Base-by-base conservation (phyloP, 2,329 filamentous ascomycete genomes). In the Fusarium anguioides region DNA sequence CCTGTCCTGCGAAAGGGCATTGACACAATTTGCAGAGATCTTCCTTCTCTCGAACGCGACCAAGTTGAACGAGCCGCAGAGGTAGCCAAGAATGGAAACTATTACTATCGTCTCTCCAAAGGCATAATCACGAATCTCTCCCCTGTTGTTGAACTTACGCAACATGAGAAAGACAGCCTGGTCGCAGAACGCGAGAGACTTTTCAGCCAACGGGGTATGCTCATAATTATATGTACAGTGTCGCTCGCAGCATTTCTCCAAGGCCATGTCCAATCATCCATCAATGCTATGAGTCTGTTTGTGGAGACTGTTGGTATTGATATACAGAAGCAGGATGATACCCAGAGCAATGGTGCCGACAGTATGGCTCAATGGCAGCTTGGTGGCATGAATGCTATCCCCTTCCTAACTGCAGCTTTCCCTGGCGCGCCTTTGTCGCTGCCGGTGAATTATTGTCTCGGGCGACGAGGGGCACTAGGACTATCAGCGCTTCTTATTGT, bases 161-260 rank as follows among this genome's bases (percentile, higher is more conserved):
- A 18, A 11, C 9, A 54, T 5, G 51, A 56, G 23, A 69, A 55
- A 18, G 41, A 48, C 4, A 45, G 47, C 11, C 47, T 61, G 0
- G 23, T 63, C 9, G 57, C 36, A n/a, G 56, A 69, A 63, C 76
- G 75, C 29, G 79, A 82, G 47, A 71, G 74, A 1, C 69, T 79
- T 0, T 63, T 66, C 18, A 59, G 53, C 4, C 53, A 70, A 27
- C 31, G 56, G 5, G 68, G 68, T 5, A 71, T 71, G 55, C 50
- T 64, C 15, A 42, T 56, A 24, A 53, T 71, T 11, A 71, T 71
- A 23, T 53, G 33, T 40, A 80, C 78, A 4, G 79, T 82, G 5
- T 79, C 78, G 1, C 73, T 81, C 0, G 79, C 80, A 3, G 80
- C 80, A 0, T 81, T 82, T 31, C 71, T 82, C 1, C 79, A 82